phyloP scores from a whole-genome alignment of 768 basidiomycete species.

The Coprinopsis sp. region DNA sequence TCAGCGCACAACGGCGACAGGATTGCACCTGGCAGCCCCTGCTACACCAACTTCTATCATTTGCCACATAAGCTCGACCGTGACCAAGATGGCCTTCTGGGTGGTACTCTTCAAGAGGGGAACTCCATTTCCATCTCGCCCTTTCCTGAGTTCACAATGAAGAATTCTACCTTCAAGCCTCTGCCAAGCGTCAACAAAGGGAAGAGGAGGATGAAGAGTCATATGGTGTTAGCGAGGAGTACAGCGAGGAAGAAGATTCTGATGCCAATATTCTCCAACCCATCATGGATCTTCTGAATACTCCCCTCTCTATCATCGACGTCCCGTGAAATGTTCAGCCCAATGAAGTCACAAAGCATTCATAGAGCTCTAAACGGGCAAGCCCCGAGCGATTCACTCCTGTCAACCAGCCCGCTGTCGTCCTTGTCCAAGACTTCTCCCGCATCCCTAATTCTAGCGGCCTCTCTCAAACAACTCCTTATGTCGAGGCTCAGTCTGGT shows the following conservation, averaged over 20 bases:
- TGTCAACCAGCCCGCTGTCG: neutral
- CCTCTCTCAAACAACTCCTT: conserved; percentile 8
- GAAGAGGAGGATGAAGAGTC: conserved; percentile 22
- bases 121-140: conserved; percentile 38
- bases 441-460: conserved; percentile 9
- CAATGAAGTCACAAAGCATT: neutral
- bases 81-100: conserved; percentile 27
- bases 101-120: conserved; percentile 29
- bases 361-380: neutral
- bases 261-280: too few species aligned
- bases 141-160: conserved; percentile 36
- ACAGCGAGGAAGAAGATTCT: conserved; percentile 19
- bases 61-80: conserved; percentile 27
- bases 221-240: conserved; percentile 14
- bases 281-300: too few species aligned
- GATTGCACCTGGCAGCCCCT: conserved; percentile 3
- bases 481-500: conserved; percentile 4
- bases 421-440: neutral
- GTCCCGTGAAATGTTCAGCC: neutral
- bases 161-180: conserved; percentile 24
- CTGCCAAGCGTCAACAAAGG: conserved; percentile 34
- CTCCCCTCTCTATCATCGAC: conserved; percentile 14
- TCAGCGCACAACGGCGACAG: conserved; percentile 6
- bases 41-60: conserved; percentile 12
- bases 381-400: neutral